Conservation (phyloP, 805 yeast genomes). For the Naumovozyma castellii region DNA sequence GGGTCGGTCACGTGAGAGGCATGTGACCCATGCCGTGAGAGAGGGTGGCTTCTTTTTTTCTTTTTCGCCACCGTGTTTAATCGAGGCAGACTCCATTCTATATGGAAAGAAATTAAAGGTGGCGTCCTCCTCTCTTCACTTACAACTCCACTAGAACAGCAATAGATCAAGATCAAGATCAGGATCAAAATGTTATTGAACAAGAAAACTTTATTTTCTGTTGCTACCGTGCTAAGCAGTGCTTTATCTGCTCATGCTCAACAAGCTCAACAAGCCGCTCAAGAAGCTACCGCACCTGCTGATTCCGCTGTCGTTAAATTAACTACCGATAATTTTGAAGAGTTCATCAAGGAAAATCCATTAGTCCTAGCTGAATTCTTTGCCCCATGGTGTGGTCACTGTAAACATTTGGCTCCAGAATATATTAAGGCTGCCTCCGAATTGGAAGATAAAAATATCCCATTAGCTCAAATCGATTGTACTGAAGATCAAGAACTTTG, state of each 20-base stretch:
- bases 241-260: conserved; percentile 16
- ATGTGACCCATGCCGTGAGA: too few species aligned
- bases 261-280: conserved; percentile 33
- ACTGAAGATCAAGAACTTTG: conserved; percentile 69
- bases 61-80: too few species aligned
- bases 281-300: conserved; percentile 62
- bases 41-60: too few species aligned
- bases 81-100: too few species aligned
- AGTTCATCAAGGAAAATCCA: conserved; percentile 60
- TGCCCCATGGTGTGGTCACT: conserved; percentile 98
- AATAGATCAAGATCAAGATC: too few species aligned
- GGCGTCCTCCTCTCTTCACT: too few species aligned
- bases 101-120: too few species aligned
- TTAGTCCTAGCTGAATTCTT: conserved; percentile 79
- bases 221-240: conserved; percentile 16
- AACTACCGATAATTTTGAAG: conserved; percentile 52
- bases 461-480: conserved; percentile 80
- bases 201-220: conserved; percentile 12
- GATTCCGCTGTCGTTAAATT: conserved; percentile 84
- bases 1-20: too few species aligned
- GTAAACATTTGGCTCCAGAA: conserved; percentile 81
- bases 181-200: conserved; percentile 10
- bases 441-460: conserved; percentile 46
- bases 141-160: too few species aligned
- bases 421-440: conserved; percentile 73